Percentiles rank a stretch among this genome's conserved stretches.
Evolutionary conservation across 345 rosid species (phyloP).

Genomic region (Physaria fendleri): DNA sequence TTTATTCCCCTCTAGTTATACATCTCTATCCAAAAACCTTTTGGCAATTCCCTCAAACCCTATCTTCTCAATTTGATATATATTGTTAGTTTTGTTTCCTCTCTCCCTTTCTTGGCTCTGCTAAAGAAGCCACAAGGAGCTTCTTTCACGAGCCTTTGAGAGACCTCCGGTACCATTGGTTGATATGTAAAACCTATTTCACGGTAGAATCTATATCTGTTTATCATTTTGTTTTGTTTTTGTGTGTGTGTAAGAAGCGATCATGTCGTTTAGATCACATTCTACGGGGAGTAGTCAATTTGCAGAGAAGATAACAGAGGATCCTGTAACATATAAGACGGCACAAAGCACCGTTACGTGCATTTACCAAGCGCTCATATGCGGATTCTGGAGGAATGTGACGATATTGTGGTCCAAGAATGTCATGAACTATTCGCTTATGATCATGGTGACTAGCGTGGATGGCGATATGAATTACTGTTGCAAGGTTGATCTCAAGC

Average conservation of each 20-base stretch:
- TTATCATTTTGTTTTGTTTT: no score
- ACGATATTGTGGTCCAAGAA: slow-evolving; percentile 70
- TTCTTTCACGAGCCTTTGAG: slow-evolving; percentile 7
- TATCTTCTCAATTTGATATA: slow-evolving; percentile 12
- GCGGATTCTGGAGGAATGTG: slow-evolving; percentile 52
- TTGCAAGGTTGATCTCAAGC: slow-evolving; percentile 75
- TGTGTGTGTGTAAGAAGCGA: slow-evolving; percentile 5
- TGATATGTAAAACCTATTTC: slow-evolving; percentile 9
- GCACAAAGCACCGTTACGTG: slow-evolving; percentile 73
- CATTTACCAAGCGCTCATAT: slow-evolving; percentile 57
- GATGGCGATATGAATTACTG: slow-evolving; percentile 46
- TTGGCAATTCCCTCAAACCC: neutral
- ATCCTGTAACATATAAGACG: slow-evolving; percentile 43
- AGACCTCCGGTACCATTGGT: neutral
- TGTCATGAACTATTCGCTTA: slow-evolving; percentile 60
- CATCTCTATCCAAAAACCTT: slow-evolving; percentile 15
- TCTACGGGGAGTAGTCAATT: slow-evolving; percentile 21
- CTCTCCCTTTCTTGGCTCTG: neutral
- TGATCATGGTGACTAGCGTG: slow-evolving; percentile 46
- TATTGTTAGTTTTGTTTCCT: slow-evolving; percentile 2
- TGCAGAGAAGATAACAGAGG: slow-evolving; percentile 51
- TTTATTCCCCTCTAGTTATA: slow-evolving; percentile 4
- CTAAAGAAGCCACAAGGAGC: neutral
- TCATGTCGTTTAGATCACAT: slow-evolving; percentile 28
- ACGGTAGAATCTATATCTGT: no score